These are phyloP conservation scores for Trypanosoma congolense DNA, from an alignment of 208 protist genomes.

Conservation along the genomic window DNA sequence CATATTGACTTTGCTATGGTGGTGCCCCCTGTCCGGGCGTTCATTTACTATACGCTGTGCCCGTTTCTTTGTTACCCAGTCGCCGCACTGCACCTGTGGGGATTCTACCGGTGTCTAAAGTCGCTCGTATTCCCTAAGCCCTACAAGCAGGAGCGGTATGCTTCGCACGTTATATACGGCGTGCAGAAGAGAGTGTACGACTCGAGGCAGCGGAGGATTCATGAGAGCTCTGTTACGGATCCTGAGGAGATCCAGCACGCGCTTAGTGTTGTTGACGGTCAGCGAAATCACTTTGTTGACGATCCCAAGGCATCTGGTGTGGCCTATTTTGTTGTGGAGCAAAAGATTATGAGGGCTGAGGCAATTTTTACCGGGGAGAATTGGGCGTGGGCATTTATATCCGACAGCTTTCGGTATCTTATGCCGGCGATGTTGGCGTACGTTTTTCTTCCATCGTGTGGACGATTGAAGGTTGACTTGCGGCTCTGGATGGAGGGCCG, in stretches of 20 bases:
- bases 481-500: conserved; percentile 59
- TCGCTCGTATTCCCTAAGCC: conserved; percentile 67
- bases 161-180: conserved; percentile 71
- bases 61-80: conserved; percentile 80
- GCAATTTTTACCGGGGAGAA: conserved; percentile 83
- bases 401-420: conserved; percentile 78
- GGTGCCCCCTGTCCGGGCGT: conserved; percentile 63
- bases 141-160: conserved; percentile 65
- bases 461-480: conserved; percentile 60
- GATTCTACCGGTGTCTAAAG: conserved; percentile 71
- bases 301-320: conserved; percentile 52
- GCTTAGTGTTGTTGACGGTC: conserved; percentile 41
- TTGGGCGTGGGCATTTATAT: conserved; percentile 87
- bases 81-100: conserved; percentile 55
- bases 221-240: conserved; percentile 64
- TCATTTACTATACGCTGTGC: conserved; percentile 70
- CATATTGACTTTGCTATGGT: conserved; percentile 89
- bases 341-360: conserved; percentile 81
- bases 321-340: conserved; percentile 83
- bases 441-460: conserved; percentile 72
- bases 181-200: conserved; percentile 83
- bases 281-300: conserved; percentile 82
- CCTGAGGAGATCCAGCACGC: conserved; percentile 72
- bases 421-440: conserved; percentile 59
- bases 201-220: conserved; percentile 32